These are phyloP conservation scores for Scorias spongiosa DNA, from an alignment of 2,329 filamentous ascomycete genomes.

Conservation along the genomic window DNA sequence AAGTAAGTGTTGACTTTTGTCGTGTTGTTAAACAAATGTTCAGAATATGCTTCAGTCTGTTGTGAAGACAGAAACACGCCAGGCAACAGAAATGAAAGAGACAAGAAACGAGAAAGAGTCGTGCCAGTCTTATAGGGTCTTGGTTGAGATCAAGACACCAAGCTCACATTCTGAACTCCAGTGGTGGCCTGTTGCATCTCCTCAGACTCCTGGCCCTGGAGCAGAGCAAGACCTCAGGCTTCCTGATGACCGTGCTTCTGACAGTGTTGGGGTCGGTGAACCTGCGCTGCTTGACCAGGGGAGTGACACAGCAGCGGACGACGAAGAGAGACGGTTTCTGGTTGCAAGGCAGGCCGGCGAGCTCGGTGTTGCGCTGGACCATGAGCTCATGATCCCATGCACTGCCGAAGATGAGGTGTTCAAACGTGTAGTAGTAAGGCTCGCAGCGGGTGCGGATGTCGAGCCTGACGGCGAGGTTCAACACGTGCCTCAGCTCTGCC, in stretches of 20 bases:
- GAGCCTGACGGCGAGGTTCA: constrained; percentile 5
- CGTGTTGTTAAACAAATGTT: too few relatives aligned
- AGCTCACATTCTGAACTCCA: background rate
- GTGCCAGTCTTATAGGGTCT: too few relatives aligned
- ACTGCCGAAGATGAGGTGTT: constrained; percentile 3
- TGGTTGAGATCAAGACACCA: too few relatives aligned
- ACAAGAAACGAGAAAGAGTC: too few relatives aligned
- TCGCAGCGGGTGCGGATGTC: constrained; percentile 7
- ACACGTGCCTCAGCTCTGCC: constrained; percentile 1
- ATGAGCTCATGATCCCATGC: constrained; percentile 4
- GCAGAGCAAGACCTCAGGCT: background rate
- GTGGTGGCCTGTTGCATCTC: background rate
- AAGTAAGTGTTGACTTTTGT: too few relatives aligned
- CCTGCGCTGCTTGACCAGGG: background rate
- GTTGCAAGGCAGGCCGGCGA: constrained; percentile 1
- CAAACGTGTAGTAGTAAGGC: constrained; percentile 1
- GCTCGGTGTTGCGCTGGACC: constrained; percentile 8
- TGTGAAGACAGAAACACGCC: too few relatives aligned
- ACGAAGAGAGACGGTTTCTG: background rate
- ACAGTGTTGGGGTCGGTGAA: background rate
- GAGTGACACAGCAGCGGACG: background rate
- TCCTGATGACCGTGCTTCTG: background rate
- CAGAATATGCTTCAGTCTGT: too few relatives aligned
- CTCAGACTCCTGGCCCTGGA: background rate
- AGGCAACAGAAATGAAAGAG: too few relatives aligned